phyloP scores from a whole-genome alignment of 805 yeast genomes.

The Kazachstania bromeliacearum region DNA sequence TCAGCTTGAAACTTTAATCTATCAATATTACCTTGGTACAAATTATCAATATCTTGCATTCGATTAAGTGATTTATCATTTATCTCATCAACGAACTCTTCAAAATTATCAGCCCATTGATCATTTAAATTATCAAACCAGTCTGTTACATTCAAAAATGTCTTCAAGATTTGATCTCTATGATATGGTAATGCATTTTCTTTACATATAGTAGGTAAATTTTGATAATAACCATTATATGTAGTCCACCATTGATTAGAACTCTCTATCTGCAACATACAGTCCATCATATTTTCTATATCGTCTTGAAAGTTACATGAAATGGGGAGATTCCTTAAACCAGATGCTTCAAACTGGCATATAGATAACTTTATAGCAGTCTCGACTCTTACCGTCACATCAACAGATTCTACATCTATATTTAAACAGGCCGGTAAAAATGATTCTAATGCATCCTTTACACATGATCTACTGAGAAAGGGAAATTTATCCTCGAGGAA shows the following conservation, averaged over 20 bases:
- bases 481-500: slow-evolving; percentile 15
- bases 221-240: slow-evolving; percentile 54
- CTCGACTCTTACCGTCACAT: slow-evolving; percentile 28
- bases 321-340: slow-evolving; percentile 18
- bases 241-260: slow-evolving; percentile 65
- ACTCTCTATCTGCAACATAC: slow-evolving; percentile 35
- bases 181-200: slow-evolving; percentile 44
- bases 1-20: background rate
- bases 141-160: slow-evolving; percentile 41
- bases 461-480: slow-evolving; percentile 26
- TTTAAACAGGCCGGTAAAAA: slow-evolving; percentile 35
- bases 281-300: slow-evolving; percentile 18
- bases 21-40: background rate
- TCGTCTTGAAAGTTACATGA: slow-evolving; percentile 5
- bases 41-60: slow-evolving; percentile 1
- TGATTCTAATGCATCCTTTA: slow-evolving; percentile 32
- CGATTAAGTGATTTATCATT: background rate
- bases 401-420: slow-evolving; percentile 33
- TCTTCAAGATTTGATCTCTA: slow-evolving; percentile 39
- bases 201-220: slow-evolving; percentile 43
- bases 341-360: slow-evolving; percentile 46
- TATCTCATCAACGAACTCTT: slow-evolving; percentile 5
- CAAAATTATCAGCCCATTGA: slow-evolving; percentile 7
- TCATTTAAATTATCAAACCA: slow-evolving; percentile 19
- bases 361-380: slow-evolving; percentile 41